Conservation (phyloP, 257 asterid genomes). For the Voacanga thouarsii region DNA sequence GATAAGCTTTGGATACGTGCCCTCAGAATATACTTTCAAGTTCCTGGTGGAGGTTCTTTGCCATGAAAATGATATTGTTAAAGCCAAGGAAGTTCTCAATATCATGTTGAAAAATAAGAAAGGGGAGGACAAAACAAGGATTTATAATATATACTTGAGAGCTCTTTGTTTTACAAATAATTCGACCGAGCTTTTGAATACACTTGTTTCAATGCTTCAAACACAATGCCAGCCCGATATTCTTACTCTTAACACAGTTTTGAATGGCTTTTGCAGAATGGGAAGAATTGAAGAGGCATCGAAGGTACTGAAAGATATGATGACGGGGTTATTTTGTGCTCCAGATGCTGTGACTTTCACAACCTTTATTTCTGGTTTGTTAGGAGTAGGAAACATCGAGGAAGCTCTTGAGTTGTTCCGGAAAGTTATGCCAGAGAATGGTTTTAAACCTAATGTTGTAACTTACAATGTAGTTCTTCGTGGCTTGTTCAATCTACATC, state of each 20-base stretch:
- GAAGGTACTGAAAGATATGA: slow-evolving; percentile 67
- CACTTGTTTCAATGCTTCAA: slow-evolving; percentile 71
- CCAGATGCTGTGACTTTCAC: slow-evolving; percentile 78
- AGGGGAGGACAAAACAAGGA: slow-evolving; percentile 50
- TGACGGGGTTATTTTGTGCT: slow-evolving; percentile 60
- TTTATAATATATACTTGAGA: slow-evolving; percentile 78
- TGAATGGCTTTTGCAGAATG: slow-evolving; percentile 73
- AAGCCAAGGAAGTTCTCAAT: slow-evolving; percentile 61
- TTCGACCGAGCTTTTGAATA: slow-evolving; percentile 81
- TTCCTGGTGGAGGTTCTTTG: slow-evolving; percentile 74
- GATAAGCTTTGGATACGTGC: slow-evolving; percentile 48
- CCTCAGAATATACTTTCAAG: slow-evolving; percentile 73
- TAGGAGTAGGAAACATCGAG: slow-evolving; percentile 48
- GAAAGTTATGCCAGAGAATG: slow-evolving; percentile 56
- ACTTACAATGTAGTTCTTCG: slow-evolving; percentile 63
- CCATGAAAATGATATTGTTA: slow-evolving; percentile 48
- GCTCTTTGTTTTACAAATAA: slow-evolving; percentile 58
- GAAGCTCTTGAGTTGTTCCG: slow-evolving; percentile 53
- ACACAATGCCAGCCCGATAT: slow-evolving; percentile 77
- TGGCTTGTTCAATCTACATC: slow-evolving; percentile 60
- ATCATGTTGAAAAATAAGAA: slow-evolving; percentile 49
- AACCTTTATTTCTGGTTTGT: slow-evolving; percentile 58
- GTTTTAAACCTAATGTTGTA: slow-evolving; percentile 55
- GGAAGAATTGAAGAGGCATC: slow-evolving; percentile 71
- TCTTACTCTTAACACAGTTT: slow-evolving; percentile 67